Evolutionary conservation across 1,139 yeast species (phyloP), one percentile per base, ranked within the genome.

Genomic region (Candida tropicalis): DNA sequence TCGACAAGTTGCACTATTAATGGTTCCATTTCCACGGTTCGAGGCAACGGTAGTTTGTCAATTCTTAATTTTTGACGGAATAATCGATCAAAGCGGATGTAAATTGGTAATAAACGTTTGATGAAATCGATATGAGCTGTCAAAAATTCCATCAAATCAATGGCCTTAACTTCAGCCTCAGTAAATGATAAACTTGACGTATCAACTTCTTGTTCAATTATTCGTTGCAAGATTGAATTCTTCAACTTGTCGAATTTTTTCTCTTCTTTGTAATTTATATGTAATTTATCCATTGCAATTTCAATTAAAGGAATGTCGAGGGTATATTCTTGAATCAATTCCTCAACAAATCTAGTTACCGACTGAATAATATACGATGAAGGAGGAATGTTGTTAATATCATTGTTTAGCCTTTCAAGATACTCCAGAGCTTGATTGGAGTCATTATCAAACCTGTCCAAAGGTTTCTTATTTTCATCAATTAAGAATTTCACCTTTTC

Each of bases 61-160:
- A 34, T 15, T 17, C 5, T 39, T 16, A 39, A 34, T 20, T 40
- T 40, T 12, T 29, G 42, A 24, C 38, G 42, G 4, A 34, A 17
- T 25, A 40, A 28, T 24, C 11, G n/a, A 20, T 40, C 38, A 13
- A 40, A 34, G 5, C 22, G 28, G 10, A 24, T 23, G 22, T 17
- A 29, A n/a, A 40, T 12, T 9, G 34, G 34, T 3, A 35, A 16
- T 16, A 40, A 26, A 13, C 38, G 39, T 25, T 25, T 18, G 11
- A 29, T 22, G 23, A 40, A 40, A 26, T 40, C 43, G 13, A 40
- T 35, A 17, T 40, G 43, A 17, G 38, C 43, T 6, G 40, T 40
- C 11, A 40, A 24, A 11, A 13, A 12, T 36, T 40, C 43, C 35
- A 35, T 35, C 12, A 40, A 13, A 8, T 40, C 43, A 18, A 40